phyloP scores from a whole-genome alignment of 2,329 filamentous ascomycete species.

The Diaporthe ampelina region DNA sequence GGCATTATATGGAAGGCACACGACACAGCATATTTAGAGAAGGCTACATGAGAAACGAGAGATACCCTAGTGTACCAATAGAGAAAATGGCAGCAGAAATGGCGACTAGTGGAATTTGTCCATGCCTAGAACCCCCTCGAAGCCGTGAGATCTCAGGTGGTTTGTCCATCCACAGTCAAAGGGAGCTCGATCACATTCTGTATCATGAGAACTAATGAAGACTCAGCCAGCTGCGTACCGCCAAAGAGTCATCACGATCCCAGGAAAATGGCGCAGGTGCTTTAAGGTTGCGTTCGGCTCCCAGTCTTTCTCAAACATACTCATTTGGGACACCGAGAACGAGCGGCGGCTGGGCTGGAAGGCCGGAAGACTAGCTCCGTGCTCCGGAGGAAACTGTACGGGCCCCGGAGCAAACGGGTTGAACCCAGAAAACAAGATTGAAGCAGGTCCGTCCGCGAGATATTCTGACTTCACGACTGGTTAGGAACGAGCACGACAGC shows the following conservation, averaged over 20 bases:
- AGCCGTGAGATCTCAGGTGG: background rate
- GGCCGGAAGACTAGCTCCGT: background rate
- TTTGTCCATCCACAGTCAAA: too few relatives aligned
- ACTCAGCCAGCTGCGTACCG: background rate
- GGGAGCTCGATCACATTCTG: background rate
- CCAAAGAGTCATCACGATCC: background rate
- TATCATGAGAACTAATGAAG: background rate
- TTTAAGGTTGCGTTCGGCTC: background rate
- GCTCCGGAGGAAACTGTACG: background rate
- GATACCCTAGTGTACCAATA: conserved; percentile 27
- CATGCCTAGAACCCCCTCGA: background rate
- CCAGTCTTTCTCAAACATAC: background rate
- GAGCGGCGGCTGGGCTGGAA: background rate
- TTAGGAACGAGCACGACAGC: too few relatives aligned
- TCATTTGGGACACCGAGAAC: conserved; percentile 1
- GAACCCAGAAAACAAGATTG: background rate
- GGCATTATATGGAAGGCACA: background rate
- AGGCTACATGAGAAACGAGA: conserved; percentile 26
- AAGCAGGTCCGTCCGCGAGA: background rate
- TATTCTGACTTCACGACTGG: background rate
- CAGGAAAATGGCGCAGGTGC: background rate
- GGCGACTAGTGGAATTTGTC: background rate
- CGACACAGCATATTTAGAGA: conserved; percentile 27
- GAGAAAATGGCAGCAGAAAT: background rate
- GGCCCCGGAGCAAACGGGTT: background rate